These are phyloP conservation scores for Apiotrichum brassicae DNA, from an alignment of 1,284 basidiomycete species.

Conservation along the genomic window DNA sequence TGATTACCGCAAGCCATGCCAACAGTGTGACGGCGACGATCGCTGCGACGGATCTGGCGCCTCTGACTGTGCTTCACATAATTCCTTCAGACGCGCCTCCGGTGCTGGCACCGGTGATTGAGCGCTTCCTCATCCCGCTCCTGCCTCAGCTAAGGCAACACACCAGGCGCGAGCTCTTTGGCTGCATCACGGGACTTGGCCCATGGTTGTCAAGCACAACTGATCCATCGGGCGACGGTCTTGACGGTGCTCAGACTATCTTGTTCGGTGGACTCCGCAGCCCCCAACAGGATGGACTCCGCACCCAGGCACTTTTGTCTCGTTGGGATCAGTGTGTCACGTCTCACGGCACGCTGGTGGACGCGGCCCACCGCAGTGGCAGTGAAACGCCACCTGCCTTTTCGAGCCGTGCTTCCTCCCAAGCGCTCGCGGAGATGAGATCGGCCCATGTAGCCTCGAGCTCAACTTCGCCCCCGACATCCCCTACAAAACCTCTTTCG, in stretches of 20 bases:
- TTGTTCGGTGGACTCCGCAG: constrained; percentile 34
- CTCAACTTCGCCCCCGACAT: constrained; percentile 1
- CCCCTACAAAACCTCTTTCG: not conserved
- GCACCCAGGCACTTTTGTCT: constrained; percentile 24
- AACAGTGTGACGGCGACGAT: constrained; percentile 1
- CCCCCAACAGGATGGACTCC: constrained; percentile 4
- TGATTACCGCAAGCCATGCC: constrained; percentile 11
- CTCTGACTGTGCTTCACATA: constrained; percentile 32
- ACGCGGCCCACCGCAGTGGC: not conserved
- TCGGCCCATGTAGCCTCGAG: not conserved
- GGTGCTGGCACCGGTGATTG: constrained; percentile 30
- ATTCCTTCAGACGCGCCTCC: constrained; percentile 25
- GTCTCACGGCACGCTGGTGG: constrained; percentile 17
- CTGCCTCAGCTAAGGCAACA: constrained; percentile 12
- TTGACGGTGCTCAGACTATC: constrained; percentile 26
- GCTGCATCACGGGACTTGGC: constrained; percentile 19
- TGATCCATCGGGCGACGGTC: constrained; percentile 5
- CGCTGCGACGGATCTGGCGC: constrained; percentile 4
- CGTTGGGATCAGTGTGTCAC: constrained; percentile 27
- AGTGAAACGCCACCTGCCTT: constrained; percentile 2
- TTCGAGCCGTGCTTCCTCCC: constrained; percentile 8
- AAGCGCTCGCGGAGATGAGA: constrained; percentile 9
- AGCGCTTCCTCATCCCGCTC: constrained; percentile 33
- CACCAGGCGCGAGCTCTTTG: constrained; percentile 20
- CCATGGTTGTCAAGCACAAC: constrained; percentile 19